Base-by-base conservation (phyloP, 768 basidiomycete genomes). In the Chiua virens region DNA sequence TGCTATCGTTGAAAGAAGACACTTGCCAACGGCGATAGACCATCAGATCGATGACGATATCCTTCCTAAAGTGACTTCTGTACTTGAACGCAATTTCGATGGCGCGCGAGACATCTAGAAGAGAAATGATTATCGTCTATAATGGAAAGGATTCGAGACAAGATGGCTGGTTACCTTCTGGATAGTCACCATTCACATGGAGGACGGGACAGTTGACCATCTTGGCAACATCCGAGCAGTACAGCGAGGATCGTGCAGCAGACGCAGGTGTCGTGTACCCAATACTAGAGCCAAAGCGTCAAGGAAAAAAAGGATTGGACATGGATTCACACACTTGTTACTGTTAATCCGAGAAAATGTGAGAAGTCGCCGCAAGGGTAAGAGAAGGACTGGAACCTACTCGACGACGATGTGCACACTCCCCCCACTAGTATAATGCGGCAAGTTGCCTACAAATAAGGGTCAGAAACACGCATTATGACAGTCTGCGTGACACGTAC, bases 181-280 rank as follows among this genome's bases (percentile, higher is more conserved):
- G 91, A 65, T 87, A 74, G 65, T 97, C 94, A 6, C 93, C 93
- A 56, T 95, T 97, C 52, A 94, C 91, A 54, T 96, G 94, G 18
- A 96, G 65, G 5, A 95, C 82, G 1, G 93, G 94, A 0, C 89
- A 85, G 51, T 90, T 87, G 58, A 94, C 86, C 87, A 90, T 91
- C 71, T 95, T 95, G 6, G 87, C 90, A 34, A 90, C 73, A 63
- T 92, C 91, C 1, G 90, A 90, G 62, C 89, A 93, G 62, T 97
- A 97, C 30, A 89, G 63, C 0, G 89, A 92, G 1, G 92, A 94
- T 8, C 93, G 81, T 14, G 90, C 89, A 44, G 79, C 81, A 0
- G 89, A 84, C 0, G 91, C 88, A 0, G 92, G 92, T 0, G 93
- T 95, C 0, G 93, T 95, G 59, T 95, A 96, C 21, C 93, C 93